These are phyloP conservation scores for Colletotrichum godetiae DNA, from an alignment of 2,329 filamentous ascomycete species.

Conservation along the genomic window DNA sequence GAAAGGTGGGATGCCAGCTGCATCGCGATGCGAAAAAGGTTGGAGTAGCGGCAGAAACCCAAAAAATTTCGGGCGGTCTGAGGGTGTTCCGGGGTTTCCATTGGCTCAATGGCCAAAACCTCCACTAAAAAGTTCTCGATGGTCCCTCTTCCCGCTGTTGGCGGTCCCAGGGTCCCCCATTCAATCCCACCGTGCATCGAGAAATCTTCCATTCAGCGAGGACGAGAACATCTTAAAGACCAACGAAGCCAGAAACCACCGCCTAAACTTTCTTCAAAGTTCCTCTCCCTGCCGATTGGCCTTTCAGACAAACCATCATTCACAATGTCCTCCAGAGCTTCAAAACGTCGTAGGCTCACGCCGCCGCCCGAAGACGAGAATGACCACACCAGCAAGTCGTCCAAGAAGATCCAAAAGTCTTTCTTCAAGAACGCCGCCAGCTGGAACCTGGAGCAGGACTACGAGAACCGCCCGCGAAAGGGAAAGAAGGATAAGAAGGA, in stretches of 20 bases:
- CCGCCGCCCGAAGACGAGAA: constrained; percentile 62
- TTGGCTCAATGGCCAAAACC: constrained; percentile 40
- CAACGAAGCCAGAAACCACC: neutral
- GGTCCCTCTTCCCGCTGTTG: constrained; percentile 30
- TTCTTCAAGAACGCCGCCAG: constrained; percentile 81
- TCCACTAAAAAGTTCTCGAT: constrained; percentile 25
- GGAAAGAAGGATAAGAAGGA: constrained; percentile 78
- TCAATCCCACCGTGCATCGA: constrained; percentile 21
- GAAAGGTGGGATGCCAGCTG: constrained; percentile 11
- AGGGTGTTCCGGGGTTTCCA: neutral
- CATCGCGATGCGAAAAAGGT: constrained; percentile 27
- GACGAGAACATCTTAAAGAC: neutral
- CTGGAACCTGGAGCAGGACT: constrained; percentile 94
- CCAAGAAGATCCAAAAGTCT: constrained; percentile 63
- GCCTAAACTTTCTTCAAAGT: neutral
- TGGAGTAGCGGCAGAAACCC: constrained; percentile 40
- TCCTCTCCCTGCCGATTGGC: neutral
- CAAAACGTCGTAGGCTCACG: constrained; percentile 69
- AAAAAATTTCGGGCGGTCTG: constrained; percentile 44
- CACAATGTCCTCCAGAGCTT: constrained; percentile 59
- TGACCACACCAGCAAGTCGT: constrained; percentile 40
- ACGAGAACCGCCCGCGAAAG: constrained; percentile 84
- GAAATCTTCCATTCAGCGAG: constrained; percentile 26
- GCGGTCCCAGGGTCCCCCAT: constrained; percentile 8
- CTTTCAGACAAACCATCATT: neutral